Evolutionary conservation across 768 basidiomycete genomes (phyloP).

Genomic region (Podaxis sp.): DNA sequence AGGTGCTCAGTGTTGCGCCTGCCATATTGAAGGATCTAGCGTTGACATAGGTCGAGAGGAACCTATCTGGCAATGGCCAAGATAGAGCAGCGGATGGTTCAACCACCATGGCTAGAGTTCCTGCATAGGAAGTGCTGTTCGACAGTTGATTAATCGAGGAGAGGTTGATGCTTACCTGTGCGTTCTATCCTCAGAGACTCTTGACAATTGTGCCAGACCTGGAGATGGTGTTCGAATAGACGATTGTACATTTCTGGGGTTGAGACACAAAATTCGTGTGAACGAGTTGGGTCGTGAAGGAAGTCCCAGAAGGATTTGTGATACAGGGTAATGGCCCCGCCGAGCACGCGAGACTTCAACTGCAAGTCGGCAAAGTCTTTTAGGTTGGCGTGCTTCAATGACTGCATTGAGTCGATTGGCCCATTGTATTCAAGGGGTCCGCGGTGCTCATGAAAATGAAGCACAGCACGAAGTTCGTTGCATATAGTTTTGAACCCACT

Average conservation of each 20-base stretch:
- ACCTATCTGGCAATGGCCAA: not conserved
- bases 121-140: not conserved
- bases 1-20: not conserved
- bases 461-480: not conserved
- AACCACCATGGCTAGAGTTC: not conserved
- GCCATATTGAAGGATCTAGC: not conserved
- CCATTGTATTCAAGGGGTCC: not conserved
- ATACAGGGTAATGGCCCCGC: not conserved
- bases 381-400: not conserved
- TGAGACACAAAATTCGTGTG: not conserved
- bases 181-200: not conserved
- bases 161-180: not conserved
- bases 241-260: not conserved
- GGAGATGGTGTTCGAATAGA: not conserved
- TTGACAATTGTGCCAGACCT: not conserved
- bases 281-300: conserved; percentile 2
- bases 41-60: not conserved
- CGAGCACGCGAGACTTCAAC: not conserved
- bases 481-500: not conserved
- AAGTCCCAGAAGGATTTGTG: conserved; percentile 13
- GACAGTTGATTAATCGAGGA: not conserved
- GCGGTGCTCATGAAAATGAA: not conserved
- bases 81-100: not conserved
- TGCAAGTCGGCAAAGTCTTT: not conserved
- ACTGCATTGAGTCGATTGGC: not conserved